Conservation (phyloP, 164 flowering plant species). For the Kalanchoe fedtschenkoi region DNA sequence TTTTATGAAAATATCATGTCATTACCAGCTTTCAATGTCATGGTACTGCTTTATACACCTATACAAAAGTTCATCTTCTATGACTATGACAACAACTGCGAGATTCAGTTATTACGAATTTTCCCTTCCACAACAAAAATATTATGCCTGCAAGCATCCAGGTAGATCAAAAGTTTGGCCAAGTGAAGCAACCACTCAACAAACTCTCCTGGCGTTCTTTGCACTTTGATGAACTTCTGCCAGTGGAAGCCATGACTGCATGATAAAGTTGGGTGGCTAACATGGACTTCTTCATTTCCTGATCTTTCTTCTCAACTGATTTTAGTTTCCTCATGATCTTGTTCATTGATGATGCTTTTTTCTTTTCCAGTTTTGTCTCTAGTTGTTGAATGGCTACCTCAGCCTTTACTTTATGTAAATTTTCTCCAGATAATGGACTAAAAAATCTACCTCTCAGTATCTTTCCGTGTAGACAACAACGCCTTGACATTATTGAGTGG, state of each 20-base stretch:
- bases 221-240: slow-evolving; percentile 9
- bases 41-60: too few relatives aligned
- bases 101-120: not conserved
- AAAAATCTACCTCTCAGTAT: slow-evolving; percentile 72
- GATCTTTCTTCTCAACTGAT: slow-evolving; percentile 34
- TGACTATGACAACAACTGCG: not conserved
- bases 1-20: too few relatives aligned
- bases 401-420: slow-evolving; percentile 62
- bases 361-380: slow-evolving; percentile 57
- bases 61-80: not conserved
- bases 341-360: slow-evolving; percentile 44
- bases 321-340: slow-evolving; percentile 41
- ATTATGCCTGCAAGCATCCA: not conserved
- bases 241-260: slow-evolving; percentile 7
- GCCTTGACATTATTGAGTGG: slow-evolving; percentile 43
- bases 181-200: slow-evolving; percentile 18
- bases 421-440: slow-evolving; percentile 37
- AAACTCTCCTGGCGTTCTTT: slow-evolving; percentile 11
- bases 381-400: slow-evolving; percentile 50
- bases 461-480: slow-evolving; percentile 59
- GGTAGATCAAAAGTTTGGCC: slow-evolving; percentile 8
- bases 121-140: not conserved
- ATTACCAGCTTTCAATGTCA: too few relatives aligned
- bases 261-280: slow-evolving; percentile 11
- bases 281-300: slow-evolving; percentile 41